Evolutionary conservation across 306 rosid genomes (phyloP), one percentile per base, ranked within the genome.

Genomic region (Sindora glabra): DNA sequence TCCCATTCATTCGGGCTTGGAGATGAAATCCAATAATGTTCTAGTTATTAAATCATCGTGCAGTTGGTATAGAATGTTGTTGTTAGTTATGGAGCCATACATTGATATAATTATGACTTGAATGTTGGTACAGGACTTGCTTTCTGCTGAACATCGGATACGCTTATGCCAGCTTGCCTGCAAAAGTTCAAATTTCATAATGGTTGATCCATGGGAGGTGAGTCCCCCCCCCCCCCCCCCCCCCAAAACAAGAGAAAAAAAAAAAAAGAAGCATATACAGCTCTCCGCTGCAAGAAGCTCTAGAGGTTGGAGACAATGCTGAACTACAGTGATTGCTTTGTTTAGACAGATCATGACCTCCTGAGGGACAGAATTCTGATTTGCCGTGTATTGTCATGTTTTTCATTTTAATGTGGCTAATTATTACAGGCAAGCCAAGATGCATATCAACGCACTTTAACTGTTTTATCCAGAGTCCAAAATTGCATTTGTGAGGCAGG

Each of bases 171-270:
- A 71, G 50, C 79, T 78, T 50, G 94, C 95, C 56, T 81, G 96
- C 70, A 72, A 68, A 76, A 82, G 80, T 80, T 92, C 96, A 26
- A 81, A 80, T 6, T 89, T 83, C 65, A 23, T 89, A 65, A 92
- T 89, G 96, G 95, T 89, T 68, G 99, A 92, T 80, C 90, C 85
- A 30, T 92, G 99, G 96, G 99, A 92, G 88, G 96, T 88, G 81
- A 39, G 6, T 38, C 53, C 38, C 46, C 57, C 55, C 25, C 32
- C 62, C 29, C 33, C 22, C 59, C 27, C n/a, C 62, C 54, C 29
- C 15, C 29, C 17, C n/a, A n/a, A n/a, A n/a, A n/a, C n/a, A n/a
- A n/a, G n/a, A n/a, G n/a, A n/a, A n/a, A n/a, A n/a, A n/a, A n/a
- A n/a, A n/a, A n/a, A n/a, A n/a, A n/a, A n/a, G n/a, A 33, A 44